Base-by-base conservation (phyloP, 495 filamentous ascomycete species). In the Xylaria castorea region DNA sequence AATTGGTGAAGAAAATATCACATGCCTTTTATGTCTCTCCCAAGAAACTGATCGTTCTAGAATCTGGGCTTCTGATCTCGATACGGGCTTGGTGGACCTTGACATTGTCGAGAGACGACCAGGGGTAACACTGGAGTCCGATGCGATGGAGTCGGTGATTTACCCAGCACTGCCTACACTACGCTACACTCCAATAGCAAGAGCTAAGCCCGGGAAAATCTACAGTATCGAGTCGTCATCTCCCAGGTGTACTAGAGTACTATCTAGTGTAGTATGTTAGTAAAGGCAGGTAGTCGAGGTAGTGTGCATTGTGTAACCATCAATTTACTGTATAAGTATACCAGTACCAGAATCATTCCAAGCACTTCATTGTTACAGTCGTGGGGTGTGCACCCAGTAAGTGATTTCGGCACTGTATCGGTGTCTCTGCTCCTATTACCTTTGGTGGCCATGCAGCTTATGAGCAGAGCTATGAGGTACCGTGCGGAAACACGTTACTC, bases 11-110 rank as follows among this genome's bases (percentile, higher is more conserved):
- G 32, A 63, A n/a, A 36, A 38, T 46, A 65, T 36, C 69, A 65
- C 61, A 64, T 57, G 46, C 60, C 46, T 62, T 71, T 55, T 34
- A 14, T 8, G 48, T 32, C 34, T 22, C 22, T 44, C 34, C 27
- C 32, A 65, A 36, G 36, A 50, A 51, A 62, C 30, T 61, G 60
- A 34, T 65, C 36, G 44, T 71, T 51, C 68, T 71, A 71, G 68
- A 71, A 71, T 62, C 42, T 27, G 40, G 38, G 22, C 40, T 25
- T 53, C 18, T 67, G 46, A 67, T 67, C 64, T 67, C 14, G 48
- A 53, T 40, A 67, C 36, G 32, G 50, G 66, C 18, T 18, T 32
- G 32, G 50, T 57, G 48, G 66, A 68, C 42, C 50, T 51, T 27
- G 48, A 42, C 18, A 36, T 18, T 7, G 44, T 22, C 27, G 46